phyloP scores from a whole-genome alignment of 495 filamentous ascomycete species.

The Pseudoneurospora amorphoporcata region DNA sequence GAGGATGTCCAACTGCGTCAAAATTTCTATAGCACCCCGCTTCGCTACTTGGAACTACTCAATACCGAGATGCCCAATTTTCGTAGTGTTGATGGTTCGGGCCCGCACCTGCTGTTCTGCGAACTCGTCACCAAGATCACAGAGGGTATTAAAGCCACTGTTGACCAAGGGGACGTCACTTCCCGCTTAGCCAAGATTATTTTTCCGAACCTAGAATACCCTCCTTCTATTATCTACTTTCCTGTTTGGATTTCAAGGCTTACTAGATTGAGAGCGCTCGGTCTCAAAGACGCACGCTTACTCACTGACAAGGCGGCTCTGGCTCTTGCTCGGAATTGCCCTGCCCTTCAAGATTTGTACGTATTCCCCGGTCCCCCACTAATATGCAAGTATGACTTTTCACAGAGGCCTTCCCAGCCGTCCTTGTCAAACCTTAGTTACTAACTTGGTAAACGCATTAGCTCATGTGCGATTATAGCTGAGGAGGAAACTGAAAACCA shows the following conservation, averaged over 20 bases:
- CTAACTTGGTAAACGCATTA: constrained; percentile 28
- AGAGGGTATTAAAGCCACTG: constrained; percentile 22
- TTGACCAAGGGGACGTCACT: constrained; percentile 17
- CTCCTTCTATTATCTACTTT: constrained; percentile 20
- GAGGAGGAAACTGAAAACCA: constrained; percentile 38
- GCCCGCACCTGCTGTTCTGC: constrained; percentile 12
- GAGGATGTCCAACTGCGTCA: constrained; percentile 18
- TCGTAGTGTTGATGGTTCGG: constrained; percentile 1
- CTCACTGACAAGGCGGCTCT: constrained; percentile 41
- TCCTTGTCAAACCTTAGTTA: neutral
- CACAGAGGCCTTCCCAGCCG: neutral
- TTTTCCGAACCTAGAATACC: constrained; percentile 5
- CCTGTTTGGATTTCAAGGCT: constrained; percentile 26
- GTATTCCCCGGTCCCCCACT: neutral
- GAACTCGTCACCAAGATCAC: constrained; percentile 24
- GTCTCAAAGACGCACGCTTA: constrained; percentile 46
- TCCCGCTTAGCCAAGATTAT: constrained; percentile 40
- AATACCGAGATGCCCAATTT: neutral
- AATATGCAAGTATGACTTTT: neutral
- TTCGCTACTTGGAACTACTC: constrained; percentile 26
- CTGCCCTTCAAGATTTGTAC: constrained; percentile 46
- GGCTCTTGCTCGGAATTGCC: constrained; percentile 49
- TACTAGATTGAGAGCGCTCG: constrained; percentile 32
- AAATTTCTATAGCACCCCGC: constrained; percentile 40
- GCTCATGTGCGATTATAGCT: constrained; percentile 27